Evolutionary conservation across 208 protist species (phyloP), one percentile per base, ranked within the genome.

Genomic region (Blastocrithidia nonstop): DNA sequence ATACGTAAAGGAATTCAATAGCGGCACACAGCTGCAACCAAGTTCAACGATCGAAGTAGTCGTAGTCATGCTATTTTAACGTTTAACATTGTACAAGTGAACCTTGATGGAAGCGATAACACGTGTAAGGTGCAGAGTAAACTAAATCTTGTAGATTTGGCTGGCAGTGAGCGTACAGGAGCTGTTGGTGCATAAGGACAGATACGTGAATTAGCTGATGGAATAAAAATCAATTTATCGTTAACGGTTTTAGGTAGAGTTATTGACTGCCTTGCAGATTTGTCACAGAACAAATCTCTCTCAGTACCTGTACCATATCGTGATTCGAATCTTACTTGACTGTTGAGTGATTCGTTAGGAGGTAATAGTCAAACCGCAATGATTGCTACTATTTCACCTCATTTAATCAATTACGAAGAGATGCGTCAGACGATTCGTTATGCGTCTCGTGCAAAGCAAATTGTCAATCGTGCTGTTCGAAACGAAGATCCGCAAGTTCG

Each of bases 351-450:
- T 48, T 86, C 71, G 23, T 57, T 95, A 17, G 84, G 84, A 53
- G 88, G 88, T n/a, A 87, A 88, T 51, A 83, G 71, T 27, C 92
- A 94, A 47, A 98, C 95, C 3, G 77, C 81, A 27, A 97, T 98
- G 91, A 70, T 98, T 11, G 94, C 93, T 23, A 93, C 88, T 19
- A 65, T 98, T 24, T 88, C 73, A 9, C 95, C 93, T 1, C 71
- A 88, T 49, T 40, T 52, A 17, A 58, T 79, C 44, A 87, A 95
- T 55, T 89, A 74, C 26, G 93, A 96, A 13, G 94, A 97, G 49
- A 97, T 84, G 43, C 53, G 77, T 0, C 77, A 84, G 20, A 98
- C 95, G 15, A 46, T 97, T 1, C 77, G 82, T 19, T 96, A 95
- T 60, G 90, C 86, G 16, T 76, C 64, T 1, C 68, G 86, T 0